phyloP scores from a whole-genome alignment of 2,329 filamentous ascomycete genomes.

The Hymenoscyphus infarciens region DNA sequence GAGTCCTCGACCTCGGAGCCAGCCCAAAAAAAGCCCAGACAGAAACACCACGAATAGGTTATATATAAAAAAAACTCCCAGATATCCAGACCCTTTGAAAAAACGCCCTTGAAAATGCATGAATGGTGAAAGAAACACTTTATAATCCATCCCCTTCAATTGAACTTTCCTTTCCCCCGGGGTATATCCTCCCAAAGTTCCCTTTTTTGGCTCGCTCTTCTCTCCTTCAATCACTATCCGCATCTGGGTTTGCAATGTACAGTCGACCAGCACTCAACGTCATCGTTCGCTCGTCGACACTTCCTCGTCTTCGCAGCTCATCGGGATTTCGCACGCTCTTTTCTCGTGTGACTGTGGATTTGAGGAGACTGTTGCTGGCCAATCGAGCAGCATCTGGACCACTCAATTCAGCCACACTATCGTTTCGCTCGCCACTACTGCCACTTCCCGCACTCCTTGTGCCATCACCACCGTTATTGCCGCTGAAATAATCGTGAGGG shows the following conservation, averaged over 20 bases:
- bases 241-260: slow-evolving; percentile 82
- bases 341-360: slow-evolving; percentile 57
- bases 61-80: background rate
- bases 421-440: slow-evolving; percentile 50
- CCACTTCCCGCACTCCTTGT: slow-evolving; percentile 32
- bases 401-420: slow-evolving; percentile 54
- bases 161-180: slow-evolving; percentile 19
- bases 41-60: background rate
- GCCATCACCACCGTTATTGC: slow-evolving; percentile 26
- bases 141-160: slow-evolving; percentile 11
- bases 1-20: background rate
- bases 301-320: slow-evolving; percentile 71
- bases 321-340: slow-evolving; percentile 66
- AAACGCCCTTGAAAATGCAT: slow-evolving; percentile 12
- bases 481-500: slow-evolving; percentile 28
- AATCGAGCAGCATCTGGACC: slow-evolving; percentile 44
- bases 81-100: slow-evolving; percentile 1
- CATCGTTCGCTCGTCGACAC: slow-evolving; percentile 78
- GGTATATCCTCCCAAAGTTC: slow-evolving; percentile 19
- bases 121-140: background rate
- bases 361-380: slow-evolving; percentile 55
- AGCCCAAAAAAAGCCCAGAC: background rate
- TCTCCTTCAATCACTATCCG: slow-evolving; percentile 34
- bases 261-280: slow-evolving; percentile 60
- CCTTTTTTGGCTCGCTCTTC: background rate